Evolutionary conservation across 495 filamentous ascomycete genomes (phyloP).

Genomic region (Lophiostoma macrostomum): DNA sequence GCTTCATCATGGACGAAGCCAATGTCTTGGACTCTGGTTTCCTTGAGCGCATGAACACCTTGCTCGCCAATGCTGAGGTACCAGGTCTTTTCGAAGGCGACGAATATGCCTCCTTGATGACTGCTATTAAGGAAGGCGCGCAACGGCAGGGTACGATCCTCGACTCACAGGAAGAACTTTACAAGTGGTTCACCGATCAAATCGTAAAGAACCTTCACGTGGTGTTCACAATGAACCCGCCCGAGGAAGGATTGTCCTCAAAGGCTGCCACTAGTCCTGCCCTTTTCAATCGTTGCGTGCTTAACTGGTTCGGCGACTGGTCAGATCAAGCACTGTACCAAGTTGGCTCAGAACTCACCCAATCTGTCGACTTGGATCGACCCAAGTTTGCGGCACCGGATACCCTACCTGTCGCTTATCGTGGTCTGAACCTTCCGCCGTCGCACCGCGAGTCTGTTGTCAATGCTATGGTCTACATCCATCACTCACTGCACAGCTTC

Average conservation of each 20-base stretch:
- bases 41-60: constrained; percentile 97
- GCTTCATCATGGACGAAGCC: constrained; percentile 99
- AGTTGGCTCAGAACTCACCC: constrained; percentile 91
- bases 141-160: constrained; percentile 92
- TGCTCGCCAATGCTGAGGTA: constrained; percentile 96
- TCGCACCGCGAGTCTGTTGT: constrained; percentile 86
- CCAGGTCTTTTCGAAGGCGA: constrained; percentile 98
- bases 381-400: constrained; percentile 82
- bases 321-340: constrained; percentile 98
- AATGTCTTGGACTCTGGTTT: constrained; percentile 98
- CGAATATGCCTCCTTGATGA: constrained; percentile 94
- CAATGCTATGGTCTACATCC: constrained; percentile 98
- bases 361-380: constrained; percentile 90
- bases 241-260: constrained; percentile 87
- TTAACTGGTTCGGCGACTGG: constrained; percentile 99
- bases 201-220: constrained; percentile 99
- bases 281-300: constrained; percentile 96
- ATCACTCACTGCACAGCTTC: constrained; percentile 87
- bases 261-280: constrained; percentile 97
- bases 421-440: constrained; percentile 76
- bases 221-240: constrained; percentile 99
- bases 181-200: constrained; percentile 99
- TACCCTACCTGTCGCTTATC: constrained; percentile 85
- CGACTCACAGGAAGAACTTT: constrained; percentile 96
- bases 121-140: constrained; percentile 94